Evolutionary conservation across 1,139 yeast species (phyloP), one percentile per base, ranked within the genome.

Genomic region (Suhomyces terraborum): DNA sequence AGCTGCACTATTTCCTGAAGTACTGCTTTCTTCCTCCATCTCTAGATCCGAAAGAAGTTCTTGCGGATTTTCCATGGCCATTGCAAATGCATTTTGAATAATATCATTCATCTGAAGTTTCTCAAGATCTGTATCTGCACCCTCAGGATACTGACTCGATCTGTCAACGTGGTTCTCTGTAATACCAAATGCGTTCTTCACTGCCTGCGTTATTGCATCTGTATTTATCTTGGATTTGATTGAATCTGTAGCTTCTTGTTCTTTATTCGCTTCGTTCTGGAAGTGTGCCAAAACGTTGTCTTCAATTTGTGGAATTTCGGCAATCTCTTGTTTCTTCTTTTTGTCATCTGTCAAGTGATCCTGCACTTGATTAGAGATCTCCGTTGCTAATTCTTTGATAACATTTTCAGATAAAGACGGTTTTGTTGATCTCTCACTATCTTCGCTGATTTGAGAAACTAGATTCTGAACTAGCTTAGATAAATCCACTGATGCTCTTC

Each of bases 21-120:
- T 19, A 14, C 9, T 21, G 12, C 10, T 8, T 30, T 52, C 50
- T 26, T 60, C 67, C 36, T 60, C 64, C 35, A 72, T 59, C 40
- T 75, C 79, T 50, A 79, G 59, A 43, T 73, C 76, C 22, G 77
- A 72, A 32, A 80, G 59, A 29, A 81, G 67, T 31, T 77, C 79
- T 24, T 73, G 77, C 5, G 86, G 85, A 47, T 79, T 77, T 48
- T 79, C 83, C 74, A 80, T 72, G 1, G 91, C 91, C 84, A 83
- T 74, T 36, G 77, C 76, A 62, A 83, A 73, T 0, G 89, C 91
- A 61, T 82, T 82, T 50, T 81, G 85, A 69, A 84, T 74, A 49
- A 84, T 84, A 50, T 79, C 85, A 53, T 79, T 81, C 80, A 78
- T 75, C 47, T 75, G 78, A 35, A 71, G 58, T 45, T 68, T 74